Base-by-base conservation (phyloP, 768 basidiomycete genomes). In the Kwoniella botswanensis region DNA sequence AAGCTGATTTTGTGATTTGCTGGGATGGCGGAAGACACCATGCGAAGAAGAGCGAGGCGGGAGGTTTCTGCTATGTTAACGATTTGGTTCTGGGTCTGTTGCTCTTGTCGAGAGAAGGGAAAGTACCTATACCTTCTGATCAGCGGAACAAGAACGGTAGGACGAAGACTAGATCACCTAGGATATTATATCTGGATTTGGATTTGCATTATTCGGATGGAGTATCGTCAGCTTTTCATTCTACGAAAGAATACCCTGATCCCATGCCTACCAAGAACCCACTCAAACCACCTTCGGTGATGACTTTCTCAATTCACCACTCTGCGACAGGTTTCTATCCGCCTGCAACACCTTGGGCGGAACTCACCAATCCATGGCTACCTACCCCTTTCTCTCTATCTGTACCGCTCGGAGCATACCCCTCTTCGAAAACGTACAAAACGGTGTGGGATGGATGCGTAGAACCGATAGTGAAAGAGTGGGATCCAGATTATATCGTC, bases 21-120 rank as follows among this genome's bases (percentile, higher is more conserved):
- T 97, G 95, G 94, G 94, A 95, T 75, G 95, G 95, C 17, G 95
- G 95, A 13, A 90, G 94, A 76, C 95, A 96, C 76, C 95, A 97
- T 76, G 92, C 92, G 0, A 88, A 89, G 62, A 91, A 92, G 79
- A 86, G 88, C 0, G 86, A 85, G 54, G 94, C 94, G 0, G 89
- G 92, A 3, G 95, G 95, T 0, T 98, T 92, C 84, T 98, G 95
- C 85, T 98, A 97, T 79, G 91, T 98, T 22, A 92, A 93, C 1
- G 95, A 98, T 79, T 90, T 91, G 65, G 88, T 94, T 11, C 87
- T 98, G 1, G 91, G 91, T 0, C 89, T 97, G 68, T 87, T 95
- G 67, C 85, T 87, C 4, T 86, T 97, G 54, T 21, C 68, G 12
- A 76, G 71, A 54, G 69, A 76, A 61, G 75, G 71, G 1, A 60